These are phyloP conservation scores for Oryza nivara DNA, from an alignment of 176 grass and related monocot genomes.

Conservation along the genomic window DNA sequence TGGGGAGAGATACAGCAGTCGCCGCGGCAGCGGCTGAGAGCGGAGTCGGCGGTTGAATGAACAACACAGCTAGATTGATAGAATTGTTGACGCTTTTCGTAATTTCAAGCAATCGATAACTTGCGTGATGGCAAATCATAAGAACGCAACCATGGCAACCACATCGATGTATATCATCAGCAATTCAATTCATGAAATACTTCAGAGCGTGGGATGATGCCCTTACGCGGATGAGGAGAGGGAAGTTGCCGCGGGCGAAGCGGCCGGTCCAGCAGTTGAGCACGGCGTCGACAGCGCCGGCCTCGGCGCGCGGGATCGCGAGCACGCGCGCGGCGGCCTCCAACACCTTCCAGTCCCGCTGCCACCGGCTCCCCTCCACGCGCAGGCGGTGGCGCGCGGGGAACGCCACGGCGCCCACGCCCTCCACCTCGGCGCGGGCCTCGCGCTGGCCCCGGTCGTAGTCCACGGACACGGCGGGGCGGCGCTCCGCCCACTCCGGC, in stretches of 20 bases:
- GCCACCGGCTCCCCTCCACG: slow-evolving; percentile 64
- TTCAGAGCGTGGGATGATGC: neutral
- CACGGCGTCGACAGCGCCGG: slow-evolving; percentile 58
- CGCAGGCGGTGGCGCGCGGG: slow-evolving; percentile 60
- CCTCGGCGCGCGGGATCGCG: slow-evolving; percentile 55
- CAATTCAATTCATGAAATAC: slow-evolving; percentile 31
- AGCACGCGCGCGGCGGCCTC: slow-evolving; percentile 66
- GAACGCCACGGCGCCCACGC: slow-evolving; percentile 59
- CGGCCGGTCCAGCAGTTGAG: slow-evolving; percentile 86
- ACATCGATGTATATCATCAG: too few relatives aligned
- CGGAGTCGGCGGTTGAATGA: neutral
- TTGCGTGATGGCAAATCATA: too few relatives aligned
- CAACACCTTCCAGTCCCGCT: slow-evolving; percentile 82
- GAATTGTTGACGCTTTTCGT: neutral
- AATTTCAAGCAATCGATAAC: neutral
- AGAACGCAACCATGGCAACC: too few relatives aligned
- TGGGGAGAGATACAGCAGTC: too few relatives aligned
- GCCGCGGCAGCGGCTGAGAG: too few relatives aligned
- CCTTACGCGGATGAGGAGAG: slow-evolving; percentile 75
- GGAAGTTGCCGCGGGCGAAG: slow-evolving; percentile 71
- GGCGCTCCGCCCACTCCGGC: slow-evolving; percentile 65
- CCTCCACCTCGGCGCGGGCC: slow-evolving; percentile 59
- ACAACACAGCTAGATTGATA: slow-evolving; percentile 11
- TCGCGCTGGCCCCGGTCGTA: slow-evolving; percentile 70
- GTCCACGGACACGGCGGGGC: slow-evolving; percentile 64